Percentiles rank a stretch among this genome's conserved stretches.
Evolutionary conservation across 768 basidiomycete species (phyloP).

Genomic region (Basidioascus undulatus): DNA sequence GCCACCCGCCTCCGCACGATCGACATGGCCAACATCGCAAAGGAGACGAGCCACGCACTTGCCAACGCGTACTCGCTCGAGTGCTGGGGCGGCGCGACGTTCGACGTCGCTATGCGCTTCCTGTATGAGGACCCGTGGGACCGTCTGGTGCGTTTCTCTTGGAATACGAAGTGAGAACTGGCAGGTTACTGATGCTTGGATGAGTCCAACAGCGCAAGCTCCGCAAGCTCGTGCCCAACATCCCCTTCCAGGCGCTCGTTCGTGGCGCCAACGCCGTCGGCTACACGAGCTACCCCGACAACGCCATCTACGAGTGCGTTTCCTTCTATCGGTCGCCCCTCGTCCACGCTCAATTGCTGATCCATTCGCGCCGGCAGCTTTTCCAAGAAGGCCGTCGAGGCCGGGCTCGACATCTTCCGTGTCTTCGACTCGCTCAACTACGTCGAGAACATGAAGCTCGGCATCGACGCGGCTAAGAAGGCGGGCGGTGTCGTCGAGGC

Average conservation of each 20-base stretch:
- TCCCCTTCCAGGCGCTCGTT: slow-evolving; percentile 91
- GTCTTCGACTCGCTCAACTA: slow-evolving; percentile 99
- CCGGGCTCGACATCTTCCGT: slow-evolving; percentile 97
- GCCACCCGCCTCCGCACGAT: slow-evolving; percentile 87
- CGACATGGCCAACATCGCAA: slow-evolving; percentile 96
- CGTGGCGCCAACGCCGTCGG: slow-evolving; percentile 98
- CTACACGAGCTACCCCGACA: slow-evolving; percentile 96
- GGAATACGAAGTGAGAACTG: too few species aligned
- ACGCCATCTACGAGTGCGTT: slow-evolving; percentile 60
- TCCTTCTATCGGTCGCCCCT: background rate
- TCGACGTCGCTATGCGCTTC: slow-evolving; percentile 98
- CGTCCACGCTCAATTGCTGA: background rate
- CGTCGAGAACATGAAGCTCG: slow-evolving; percentile 92
- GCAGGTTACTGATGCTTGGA: background rate
- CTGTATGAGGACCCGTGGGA: slow-evolving; percentile 99
- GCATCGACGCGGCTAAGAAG: slow-evolving; percentile 98
- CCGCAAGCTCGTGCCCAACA: slow-evolving; percentile 88
- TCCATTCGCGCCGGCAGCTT: slow-evolving; percentile 37
- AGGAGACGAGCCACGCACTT: slow-evolving; percentile 83
- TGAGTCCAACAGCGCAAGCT: slow-evolving; percentile 58
- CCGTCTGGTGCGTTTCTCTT: slow-evolving; percentile 36
- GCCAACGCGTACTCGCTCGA: slow-evolving; percentile 90
- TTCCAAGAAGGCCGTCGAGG: slow-evolving; percentile 98
- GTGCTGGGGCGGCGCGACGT: slow-evolving; percentile 98
- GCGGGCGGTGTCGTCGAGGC: slow-evolving; percentile 96